These are phyloP conservation scores for Podaxis sp. DNA, from an alignment of 768 basidiomycete genomes.

Conservation along the genomic window DNA sequence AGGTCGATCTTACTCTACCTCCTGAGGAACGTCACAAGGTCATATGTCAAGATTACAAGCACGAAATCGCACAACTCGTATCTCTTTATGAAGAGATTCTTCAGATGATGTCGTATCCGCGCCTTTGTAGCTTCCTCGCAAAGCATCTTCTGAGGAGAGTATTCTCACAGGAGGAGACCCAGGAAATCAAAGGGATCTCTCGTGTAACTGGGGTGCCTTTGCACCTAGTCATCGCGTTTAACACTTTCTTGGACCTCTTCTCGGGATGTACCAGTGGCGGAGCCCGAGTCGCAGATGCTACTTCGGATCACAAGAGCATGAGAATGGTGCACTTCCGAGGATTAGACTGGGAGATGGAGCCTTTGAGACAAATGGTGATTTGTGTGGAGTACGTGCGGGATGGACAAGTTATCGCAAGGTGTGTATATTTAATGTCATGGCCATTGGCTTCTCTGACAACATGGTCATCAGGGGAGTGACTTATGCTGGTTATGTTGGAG, in stretches of 20 bases:
- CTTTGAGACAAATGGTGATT: slow-evolving; percentile 32
- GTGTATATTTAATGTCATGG: slow-evolving; percentile 2
- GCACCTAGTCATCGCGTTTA: slow-evolving; percentile 37
- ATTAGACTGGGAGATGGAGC: slow-evolving; percentile 40
- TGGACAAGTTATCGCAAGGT: slow-evolving; percentile 34
- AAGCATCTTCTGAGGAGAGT: slow-evolving; percentile 29
- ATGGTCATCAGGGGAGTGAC: slow-evolving; percentile 30
- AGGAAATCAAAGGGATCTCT: slow-evolving; percentile 34
- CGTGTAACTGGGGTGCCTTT: slow-evolving; percentile 27
- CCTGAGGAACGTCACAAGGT: slow-evolving; percentile 29
- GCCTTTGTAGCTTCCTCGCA: slow-evolving; percentile 25
- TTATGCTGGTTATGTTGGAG: slow-evolving; percentile 39
- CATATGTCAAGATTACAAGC: slow-evolving; percentile 31
- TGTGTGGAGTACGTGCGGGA: slow-evolving; percentile 34
- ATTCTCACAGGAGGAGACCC: slow-evolving; percentile 31
- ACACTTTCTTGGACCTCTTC: slow-evolving; percentile 39
- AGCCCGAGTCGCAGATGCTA: slow-evolving; percentile 23
- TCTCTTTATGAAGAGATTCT: slow-evolving; percentile 30
- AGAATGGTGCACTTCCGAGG: slow-evolving; percentile 37
- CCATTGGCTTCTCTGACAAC: neutral
- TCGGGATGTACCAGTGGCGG: slow-evolving; percentile 40
- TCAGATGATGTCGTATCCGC: slow-evolving; percentile 23
- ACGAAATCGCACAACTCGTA: slow-evolving; percentile 26
- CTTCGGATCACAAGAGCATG: slow-evolving; percentile 12
- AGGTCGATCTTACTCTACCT: slow-evolving; percentile 32